Conservation (phyloP, 73 alveolate species). For the Symbiodinium pilosum region DNA sequence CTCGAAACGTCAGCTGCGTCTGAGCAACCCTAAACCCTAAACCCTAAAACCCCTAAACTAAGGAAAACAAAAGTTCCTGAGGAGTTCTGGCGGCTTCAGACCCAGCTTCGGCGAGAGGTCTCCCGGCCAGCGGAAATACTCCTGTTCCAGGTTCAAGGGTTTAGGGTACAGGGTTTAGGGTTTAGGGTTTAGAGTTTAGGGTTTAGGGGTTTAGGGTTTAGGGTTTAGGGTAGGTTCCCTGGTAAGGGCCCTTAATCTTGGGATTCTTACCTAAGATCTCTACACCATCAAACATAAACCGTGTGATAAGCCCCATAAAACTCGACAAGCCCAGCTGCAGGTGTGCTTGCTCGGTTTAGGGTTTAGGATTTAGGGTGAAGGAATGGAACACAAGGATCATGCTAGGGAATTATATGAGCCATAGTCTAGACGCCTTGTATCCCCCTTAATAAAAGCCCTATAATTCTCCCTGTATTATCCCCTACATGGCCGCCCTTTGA, state of each 20-base stretch:
- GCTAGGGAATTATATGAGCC: too few relatives aligned
- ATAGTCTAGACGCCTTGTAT: too few relatives aligned
- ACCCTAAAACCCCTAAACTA: not conserved
- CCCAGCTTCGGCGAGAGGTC: conserved; percentile 77
- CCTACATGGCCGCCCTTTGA: too few relatives aligned
- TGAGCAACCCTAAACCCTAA: not conserved
- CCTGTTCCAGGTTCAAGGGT: too few relatives aligned
- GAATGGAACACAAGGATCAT: too few relatives aligned
- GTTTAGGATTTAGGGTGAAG: not conserved
- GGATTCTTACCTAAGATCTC: not conserved
- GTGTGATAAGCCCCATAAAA: too few relatives aligned
- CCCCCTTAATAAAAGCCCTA: too few relatives aligned
- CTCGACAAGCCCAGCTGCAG: too few relatives aligned
- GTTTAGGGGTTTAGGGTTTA: not conserved
- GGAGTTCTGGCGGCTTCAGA: conserved; percentile 41
- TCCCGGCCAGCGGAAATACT: not conserved
- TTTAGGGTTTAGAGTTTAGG: not conserved
- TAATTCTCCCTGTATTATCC: too few relatives aligned
- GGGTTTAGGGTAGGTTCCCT: not conserved
- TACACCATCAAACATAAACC: not conserved
- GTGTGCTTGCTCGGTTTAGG: not conserved
- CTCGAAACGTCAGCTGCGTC: too few relatives aligned
- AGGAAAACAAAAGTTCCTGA: not conserved
- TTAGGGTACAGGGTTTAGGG: not conserved
- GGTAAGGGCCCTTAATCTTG: too few relatives aligned